Percentiles rank a stretch among this genome's conserved stretches.
Conservation (phyloP, 31 red algal species). For the Endocladia muricata region DNA sequence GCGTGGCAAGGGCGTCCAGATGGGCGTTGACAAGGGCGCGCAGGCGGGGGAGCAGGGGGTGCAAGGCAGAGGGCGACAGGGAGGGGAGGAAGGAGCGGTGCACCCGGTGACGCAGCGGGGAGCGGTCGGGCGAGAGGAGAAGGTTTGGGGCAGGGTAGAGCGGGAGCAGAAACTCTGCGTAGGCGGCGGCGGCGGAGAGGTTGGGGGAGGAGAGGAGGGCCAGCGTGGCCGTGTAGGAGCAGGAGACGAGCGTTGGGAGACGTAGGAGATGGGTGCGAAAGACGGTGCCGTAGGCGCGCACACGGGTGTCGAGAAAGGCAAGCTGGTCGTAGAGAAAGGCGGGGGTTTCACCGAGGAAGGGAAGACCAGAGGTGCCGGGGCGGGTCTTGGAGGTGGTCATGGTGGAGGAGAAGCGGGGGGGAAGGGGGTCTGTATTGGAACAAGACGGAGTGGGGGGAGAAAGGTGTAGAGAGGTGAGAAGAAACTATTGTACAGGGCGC, state of each 20-base stretch:
- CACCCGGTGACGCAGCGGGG: background rate
- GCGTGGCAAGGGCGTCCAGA: background rate
- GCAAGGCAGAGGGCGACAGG: background rate
- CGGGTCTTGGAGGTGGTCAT: background rate
- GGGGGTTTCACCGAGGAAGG: background rate
- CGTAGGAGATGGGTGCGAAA: background rate
- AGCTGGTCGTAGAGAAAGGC: background rate
- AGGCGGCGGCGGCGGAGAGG: constrained; percentile 16
- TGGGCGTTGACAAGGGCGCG: background rate
- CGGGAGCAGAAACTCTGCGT: constrained; percentile 11
- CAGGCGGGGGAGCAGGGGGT: background rate
- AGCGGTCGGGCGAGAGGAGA: background rate
- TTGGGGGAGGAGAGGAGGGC: background rate
- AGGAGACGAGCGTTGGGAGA: background rate
- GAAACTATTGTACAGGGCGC: background rate
- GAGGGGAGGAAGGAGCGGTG: background rate
- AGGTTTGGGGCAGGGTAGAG: constrained; percentile 33
- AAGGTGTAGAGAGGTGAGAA: background rate
- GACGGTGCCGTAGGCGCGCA: background rate
- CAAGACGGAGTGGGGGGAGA: background rate
- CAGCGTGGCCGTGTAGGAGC: background rate
- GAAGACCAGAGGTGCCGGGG: background rate
- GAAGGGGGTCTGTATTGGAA: too few relatives aligned
- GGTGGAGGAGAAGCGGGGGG: background rate
- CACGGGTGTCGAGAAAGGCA: background rate